Evolutionary conservation across 2,329 filamentous ascomycete genomes (phyloP), one percentile per base, ranked within the genome.

Genomic region (Fusarium veterinarium): DNA sequence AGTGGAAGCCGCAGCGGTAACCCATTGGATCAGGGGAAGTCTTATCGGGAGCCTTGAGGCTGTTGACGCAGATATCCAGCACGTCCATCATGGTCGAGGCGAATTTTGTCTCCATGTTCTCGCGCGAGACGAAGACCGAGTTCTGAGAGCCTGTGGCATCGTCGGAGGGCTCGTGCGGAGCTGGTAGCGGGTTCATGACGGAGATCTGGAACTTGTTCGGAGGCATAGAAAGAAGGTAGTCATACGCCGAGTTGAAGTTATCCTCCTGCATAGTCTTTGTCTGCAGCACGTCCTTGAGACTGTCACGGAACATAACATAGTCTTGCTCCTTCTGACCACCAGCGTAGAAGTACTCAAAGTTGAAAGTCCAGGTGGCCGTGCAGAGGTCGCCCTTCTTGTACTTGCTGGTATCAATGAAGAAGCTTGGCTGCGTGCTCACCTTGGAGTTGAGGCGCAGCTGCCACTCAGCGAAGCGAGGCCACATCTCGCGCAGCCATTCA

Each of bases 81-180:
- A 64, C 57, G 8, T 40, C 40, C 57, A 64, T 64, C 44, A 64
- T 62, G 12, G 61, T 63, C 2, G 61, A 41, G 14, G 57, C 46
- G 13, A 63, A 64, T 9, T 40, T 45, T 20, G 17, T 63, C 33
- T 53, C 45, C 40, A 64, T 30, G 6, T 31, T 31, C 10, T 64
- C 8, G 7, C 57, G 46, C 6, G 58, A 64, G n/a, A 64, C 37
- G 28, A 64, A 28, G 28, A 64, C 61, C 2, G 61, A 64, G 28
- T 63, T 64, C 1, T 64, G 57, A 20, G 58, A 64, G 19, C 57
- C 61, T 2, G 61, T 64, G 5, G 44, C 61, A 6, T 35, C 33
- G 9, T 64, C 46, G 1, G 61, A 64, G 3, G 61, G 61, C 16
- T n/a, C 17, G 19, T 30, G 31, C 2, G 61, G 31, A 8, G 45